Conservation (phyloP, 371 early-diverging fungal genomes). For the Lichtheimia ornata region DNA sequence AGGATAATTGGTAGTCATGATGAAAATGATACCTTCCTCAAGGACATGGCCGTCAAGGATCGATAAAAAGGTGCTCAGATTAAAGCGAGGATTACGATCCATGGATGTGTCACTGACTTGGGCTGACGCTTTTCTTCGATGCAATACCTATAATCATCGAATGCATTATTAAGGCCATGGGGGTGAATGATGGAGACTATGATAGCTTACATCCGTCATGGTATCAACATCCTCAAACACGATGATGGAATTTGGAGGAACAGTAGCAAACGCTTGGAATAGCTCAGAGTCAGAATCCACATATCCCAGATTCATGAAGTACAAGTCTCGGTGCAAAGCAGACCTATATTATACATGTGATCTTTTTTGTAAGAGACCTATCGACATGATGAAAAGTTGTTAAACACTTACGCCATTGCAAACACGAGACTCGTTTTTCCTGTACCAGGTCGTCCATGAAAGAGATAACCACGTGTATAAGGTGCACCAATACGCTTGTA, state of each 20-base stretch:
- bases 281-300: constrained; percentile 66
- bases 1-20: constrained; percentile 90
- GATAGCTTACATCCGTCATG: constrained; percentile 41
- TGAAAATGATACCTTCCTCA: constrained; percentile 70
- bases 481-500: constrained; percentile 67
- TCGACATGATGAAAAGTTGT: background rate
- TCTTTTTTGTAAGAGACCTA: background rate
- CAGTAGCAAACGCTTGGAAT: constrained; percentile 63
- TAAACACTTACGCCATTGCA: constrained; percentile 64
- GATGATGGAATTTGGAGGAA: constrained; percentile 78
- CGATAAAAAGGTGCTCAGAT: constrained; percentile 78
- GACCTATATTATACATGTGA: constrained; percentile 18
- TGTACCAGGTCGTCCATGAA: constrained; percentile 82
- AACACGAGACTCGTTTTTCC: constrained; percentile 86
- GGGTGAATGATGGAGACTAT: no score
- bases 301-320: constrained; percentile 72
- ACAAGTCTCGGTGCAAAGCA: constrained; percentile 68
- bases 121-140: background rate
- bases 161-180: no score
- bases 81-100: constrained; percentile 27
- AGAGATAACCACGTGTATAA: constrained; percentile 73
- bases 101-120: no score
- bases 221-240: constrained; percentile 92
- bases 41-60: constrained; percentile 84
- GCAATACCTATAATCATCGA: background rate